Conservation (phyloP, 2,329 filamentous ascomycete genomes). For the Arthrobotrys megalospora region DNA sequence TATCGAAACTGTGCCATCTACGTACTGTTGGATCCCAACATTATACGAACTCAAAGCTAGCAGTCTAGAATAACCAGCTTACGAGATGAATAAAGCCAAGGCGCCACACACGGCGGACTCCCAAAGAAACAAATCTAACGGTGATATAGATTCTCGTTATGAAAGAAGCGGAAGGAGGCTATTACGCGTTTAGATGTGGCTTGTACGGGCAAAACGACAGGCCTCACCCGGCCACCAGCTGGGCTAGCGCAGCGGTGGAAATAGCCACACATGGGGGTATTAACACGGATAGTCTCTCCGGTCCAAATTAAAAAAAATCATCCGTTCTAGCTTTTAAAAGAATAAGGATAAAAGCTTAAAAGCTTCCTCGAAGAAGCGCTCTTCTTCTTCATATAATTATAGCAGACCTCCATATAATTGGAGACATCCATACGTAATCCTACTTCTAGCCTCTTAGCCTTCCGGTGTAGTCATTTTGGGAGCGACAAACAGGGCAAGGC, state of each 20-base stretch:
- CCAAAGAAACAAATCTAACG: neutral
- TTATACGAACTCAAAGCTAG: neutral
- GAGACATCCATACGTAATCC: constrained; percentile 35
- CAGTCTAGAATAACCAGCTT: neutral
- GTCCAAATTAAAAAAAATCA: constrained; percentile 12
- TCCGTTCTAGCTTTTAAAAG: neutral
- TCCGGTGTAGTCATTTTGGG: constrained; percentile 15
- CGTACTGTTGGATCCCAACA: too few relatives aligned
- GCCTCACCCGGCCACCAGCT: constrained; percentile 4
- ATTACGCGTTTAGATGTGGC: constrained; percentile 56
- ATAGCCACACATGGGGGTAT: constrained; percentile 7
- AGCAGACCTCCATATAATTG: neutral
- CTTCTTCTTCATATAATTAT: neutral
- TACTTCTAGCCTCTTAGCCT: constrained; percentile 1
- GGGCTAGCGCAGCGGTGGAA: constrained; percentile 5
- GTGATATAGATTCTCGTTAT: neutral
- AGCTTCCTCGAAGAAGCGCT: neutral
- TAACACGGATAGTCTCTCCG: constrained; percentile 8
- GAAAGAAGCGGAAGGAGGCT: constrained; percentile 2
- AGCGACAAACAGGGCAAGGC: constrained; percentile 43
- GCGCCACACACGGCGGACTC: constrained; percentile 26
- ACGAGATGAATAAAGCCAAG: constrained; percentile 15
- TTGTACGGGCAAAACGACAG: constrained; percentile 44
- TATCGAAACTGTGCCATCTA: neutral
- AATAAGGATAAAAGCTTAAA: constrained; percentile 1